Conservation (phyloP, 108 stramenopile species). For the Bacterosira constricta region DNA sequence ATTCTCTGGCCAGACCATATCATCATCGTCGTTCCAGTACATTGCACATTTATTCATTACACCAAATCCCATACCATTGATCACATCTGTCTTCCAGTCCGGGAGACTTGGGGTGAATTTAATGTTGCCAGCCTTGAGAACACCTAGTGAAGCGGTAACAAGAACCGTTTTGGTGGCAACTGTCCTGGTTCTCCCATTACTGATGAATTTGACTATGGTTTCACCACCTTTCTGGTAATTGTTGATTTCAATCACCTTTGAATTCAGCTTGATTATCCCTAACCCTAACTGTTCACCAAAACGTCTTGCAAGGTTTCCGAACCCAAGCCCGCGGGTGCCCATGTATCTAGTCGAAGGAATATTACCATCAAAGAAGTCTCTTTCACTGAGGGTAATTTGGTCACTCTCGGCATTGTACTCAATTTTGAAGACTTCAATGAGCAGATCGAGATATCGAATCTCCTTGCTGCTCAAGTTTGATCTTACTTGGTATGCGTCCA, state of each 20-base stretch:
- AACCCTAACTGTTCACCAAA: constrained; percentile 3
- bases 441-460: too few species aligned
- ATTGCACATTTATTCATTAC: constrained; percentile 59
- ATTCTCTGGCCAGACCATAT: constrained; percentile 39
- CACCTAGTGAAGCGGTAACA: constrained; percentile 75
- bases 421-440: too few species aligned
- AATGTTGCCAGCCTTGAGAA: constrained; percentile 57
- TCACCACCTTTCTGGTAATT: not conserved
- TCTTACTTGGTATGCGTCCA: too few species aligned
- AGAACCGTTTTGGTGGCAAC: constrained; percentile 20
- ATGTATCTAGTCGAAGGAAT: not conserved
- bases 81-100: constrained; percentile 49
- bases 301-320: not conserved
- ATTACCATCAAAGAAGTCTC: not conserved
- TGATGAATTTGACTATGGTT: not conserved
- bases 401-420: not conserved
- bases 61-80: constrained; percentile 59
- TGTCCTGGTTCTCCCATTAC: not conserved
- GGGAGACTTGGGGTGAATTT: constrained; percentile 61
- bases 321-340: constrained; percentile 10
- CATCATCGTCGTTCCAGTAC: constrained; percentile 33
- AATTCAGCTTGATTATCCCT: constrained; percentile 14
- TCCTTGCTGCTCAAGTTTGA: too few species aligned
- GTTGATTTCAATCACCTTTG: constrained; percentile 1
- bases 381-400: not conserved